These are phyloP conservation scores for Begonia fuchsioides DNA, from an alignment of 306 rosid species.

Conservation along the genomic window DNA sequence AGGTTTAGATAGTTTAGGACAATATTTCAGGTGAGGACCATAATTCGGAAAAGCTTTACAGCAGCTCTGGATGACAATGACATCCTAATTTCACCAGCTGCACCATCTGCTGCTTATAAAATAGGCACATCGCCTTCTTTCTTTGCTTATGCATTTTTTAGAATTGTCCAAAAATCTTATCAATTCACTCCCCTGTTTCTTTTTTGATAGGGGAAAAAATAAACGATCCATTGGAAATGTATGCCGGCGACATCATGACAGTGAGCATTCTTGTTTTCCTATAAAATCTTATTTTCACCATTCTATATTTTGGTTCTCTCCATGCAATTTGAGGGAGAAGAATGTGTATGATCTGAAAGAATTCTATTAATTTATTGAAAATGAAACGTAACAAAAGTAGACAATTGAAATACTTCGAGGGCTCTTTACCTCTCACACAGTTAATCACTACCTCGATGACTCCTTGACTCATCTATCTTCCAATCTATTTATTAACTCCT, in stretches of 20 bases:
- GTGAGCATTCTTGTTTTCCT: conserved; percentile 33
- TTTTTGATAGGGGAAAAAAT: conserved; percentile 82
- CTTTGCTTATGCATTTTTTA: neutral
- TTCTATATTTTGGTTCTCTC: too few relatives aligned
- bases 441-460: too few relatives aligned
- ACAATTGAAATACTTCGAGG: too few relatives aligned
- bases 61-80: conserved; percentile 68
- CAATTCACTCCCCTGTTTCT: neutral
- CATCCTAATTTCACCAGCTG: conserved; percentile 87
- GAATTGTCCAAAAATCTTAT: conserved; percentile 13
- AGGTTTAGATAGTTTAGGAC: conserved; percentile 12
- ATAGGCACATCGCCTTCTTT: conserved; percentile 35
- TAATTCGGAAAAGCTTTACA: conserved; percentile 75
- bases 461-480: too few relatives aligned
- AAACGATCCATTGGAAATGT: conserved; percentile 88
- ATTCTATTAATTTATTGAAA: too few relatives aligned
- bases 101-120: conserved; percentile 89
- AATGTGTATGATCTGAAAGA: too few relatives aligned
- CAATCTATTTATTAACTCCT: too few relatives aligned
- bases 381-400: too few relatives aligned
- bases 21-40: conserved; percentile 76
- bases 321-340: too few relatives aligned
- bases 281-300: too few relatives aligned
- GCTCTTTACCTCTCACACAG: too few relatives aligned
- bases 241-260: conserved; percentile 95